phyloP scores from a whole-genome alignment of 306 rosid species.

The Quercus glauca region DNA sequence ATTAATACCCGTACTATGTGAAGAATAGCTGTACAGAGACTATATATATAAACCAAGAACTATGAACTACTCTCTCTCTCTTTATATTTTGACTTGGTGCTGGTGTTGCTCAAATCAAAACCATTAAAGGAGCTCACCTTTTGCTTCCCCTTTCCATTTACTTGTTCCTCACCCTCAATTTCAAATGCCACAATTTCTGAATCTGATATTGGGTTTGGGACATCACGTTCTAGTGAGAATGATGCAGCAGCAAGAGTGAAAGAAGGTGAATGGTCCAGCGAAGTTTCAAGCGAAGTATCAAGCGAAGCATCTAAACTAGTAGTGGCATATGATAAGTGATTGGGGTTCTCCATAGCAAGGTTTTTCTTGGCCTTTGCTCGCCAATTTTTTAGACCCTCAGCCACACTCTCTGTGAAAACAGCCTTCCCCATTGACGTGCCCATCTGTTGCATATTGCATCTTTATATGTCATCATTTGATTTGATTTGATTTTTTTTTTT shows the following conservation, averaged over 20 bases:
- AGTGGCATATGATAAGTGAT: not conserved
- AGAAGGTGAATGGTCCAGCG: constrained; percentile 35
- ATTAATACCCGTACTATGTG: too few relatives aligned
- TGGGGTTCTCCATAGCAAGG: constrained; percentile 10
- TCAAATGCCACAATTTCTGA: constrained; percentile 9
- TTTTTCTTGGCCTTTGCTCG: constrained; percentile 37
- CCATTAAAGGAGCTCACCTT: constrained; percentile 21
- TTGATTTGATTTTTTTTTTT: too few relatives aligned
- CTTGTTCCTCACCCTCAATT: not conserved
- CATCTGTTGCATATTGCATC: constrained; percentile 41
- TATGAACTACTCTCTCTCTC: not conserved
- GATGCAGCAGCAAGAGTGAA: constrained; percentile 24
- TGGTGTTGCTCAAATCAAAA: not conserved
- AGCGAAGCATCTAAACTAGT: too few relatives aligned
- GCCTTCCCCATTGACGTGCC: constrained; percentile 48
- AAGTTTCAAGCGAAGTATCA: not conserved
- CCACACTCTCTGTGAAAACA: constrained; percentile 46
- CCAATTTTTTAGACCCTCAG: constrained; percentile 47
- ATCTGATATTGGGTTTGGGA: not conserved
- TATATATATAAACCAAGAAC: too few relatives aligned
- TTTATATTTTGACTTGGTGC: not conserved
- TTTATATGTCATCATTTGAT: not conserved
- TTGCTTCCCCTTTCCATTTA: not conserved
- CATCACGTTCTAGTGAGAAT: constrained; percentile 15
- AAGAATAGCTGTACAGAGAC: too few relatives aligned